Evolutionary conservation across 345 rosid species (phyloP), one percentile per base, ranked within the genome.

Genomic region (Eucalyptus pumila): DNA sequence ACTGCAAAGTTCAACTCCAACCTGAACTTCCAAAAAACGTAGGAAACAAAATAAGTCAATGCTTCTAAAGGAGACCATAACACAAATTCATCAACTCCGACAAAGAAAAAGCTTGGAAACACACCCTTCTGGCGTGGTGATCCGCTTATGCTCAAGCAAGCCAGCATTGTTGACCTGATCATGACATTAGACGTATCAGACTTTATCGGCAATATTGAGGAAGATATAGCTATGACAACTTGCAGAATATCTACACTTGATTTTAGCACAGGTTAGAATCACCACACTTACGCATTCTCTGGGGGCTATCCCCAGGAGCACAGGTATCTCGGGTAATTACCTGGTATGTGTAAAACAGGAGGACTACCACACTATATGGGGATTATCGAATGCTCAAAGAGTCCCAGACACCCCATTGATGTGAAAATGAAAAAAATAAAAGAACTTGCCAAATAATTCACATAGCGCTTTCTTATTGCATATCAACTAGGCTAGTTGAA

Each of bases 91-190:
- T 49, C 12, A 65, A 52, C 85, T 27, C 80, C 45, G 87, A 14
- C 30, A 87, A 87, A 86, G 51, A 88, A 7, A 86, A 87, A 16
- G 90, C 54, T 60, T 76, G 85, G 87, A 91, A 88, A 92, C 14
- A 45, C 87, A 96, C 99, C 99, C 99, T 93, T 96, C 98, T 58
- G 95, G 90, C 50, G 99, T 95, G 76, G 91, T 93, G 47, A 92
- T 80, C 80, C 92, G 92, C 87, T 93, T 93, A 34, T 93, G 88
- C 93, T 96, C 99, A 17, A 97, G 93, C 92, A 94, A 23, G 80
- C 99, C 99, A 40, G 99, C 99, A 93, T 96, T 97, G 88, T 97
- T 96, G 90, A 97, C 95, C 99, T 97, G 85, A 85, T 88, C 85
- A 56, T 30, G 80, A 86, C 26, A 32, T 76, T 40, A 37, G 32